phyloP scores from a whole-genome alignment of 2,329 filamentous ascomycete species.

The Phoma sp. region DNA sequence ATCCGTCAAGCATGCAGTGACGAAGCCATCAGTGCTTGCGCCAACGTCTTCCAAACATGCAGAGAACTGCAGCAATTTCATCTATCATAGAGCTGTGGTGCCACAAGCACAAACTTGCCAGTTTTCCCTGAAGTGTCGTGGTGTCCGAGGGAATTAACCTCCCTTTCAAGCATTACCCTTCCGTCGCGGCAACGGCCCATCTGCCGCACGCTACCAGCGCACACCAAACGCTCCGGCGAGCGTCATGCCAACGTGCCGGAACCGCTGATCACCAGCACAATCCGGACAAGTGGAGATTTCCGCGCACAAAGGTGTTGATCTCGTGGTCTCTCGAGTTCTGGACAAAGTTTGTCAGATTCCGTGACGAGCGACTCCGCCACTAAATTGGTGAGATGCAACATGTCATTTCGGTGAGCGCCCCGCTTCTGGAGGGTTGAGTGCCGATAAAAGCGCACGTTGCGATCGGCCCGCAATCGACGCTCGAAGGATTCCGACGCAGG shows the following conservation, averaged over 20 bases:
- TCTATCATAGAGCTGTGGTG: slow-evolving; percentile 2
- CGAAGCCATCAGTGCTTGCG: slow-evolving; percentile 10
- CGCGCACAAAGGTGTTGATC: slow-evolving; percentile 12
- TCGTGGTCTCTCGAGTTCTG: slow-evolving; percentile 7
- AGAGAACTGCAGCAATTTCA: slow-evolving; percentile 22
- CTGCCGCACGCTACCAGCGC: slow-evolving; percentile 25
- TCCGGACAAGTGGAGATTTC: neutral
- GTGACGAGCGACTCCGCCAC: slow-evolving; percentile 6
- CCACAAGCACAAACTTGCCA: neutral
- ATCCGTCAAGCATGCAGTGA: slow-evolving; percentile 18
- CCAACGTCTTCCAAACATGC: slow-evolving; percentile 15
- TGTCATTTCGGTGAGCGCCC: slow-evolving; percentile 14
- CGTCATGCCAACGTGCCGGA: slow-evolving; percentile 20
- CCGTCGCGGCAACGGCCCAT: slow-evolving; percentile 28
- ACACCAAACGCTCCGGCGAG: slow-evolving; percentile 24
- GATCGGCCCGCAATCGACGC: slow-evolving; percentile 5
- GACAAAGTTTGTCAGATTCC: slow-evolving; percentile 9
- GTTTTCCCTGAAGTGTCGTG: slow-evolving; percentile 4
- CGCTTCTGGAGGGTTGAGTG: slow-evolving; percentile 6
- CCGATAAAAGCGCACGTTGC: slow-evolving; percentile 3
- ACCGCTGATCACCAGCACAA: slow-evolving; percentile 15
- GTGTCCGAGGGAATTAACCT: slow-evolving; percentile 13
- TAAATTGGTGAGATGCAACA: slow-evolving; percentile 2
- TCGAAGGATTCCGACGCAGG: slow-evolving; percentile 13
- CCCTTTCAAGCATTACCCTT: slow-evolving; percentile 23